phyloP scores from a whole-genome alignment of 768 basidiomycete species.

The Psilocybe sp. region DNA sequence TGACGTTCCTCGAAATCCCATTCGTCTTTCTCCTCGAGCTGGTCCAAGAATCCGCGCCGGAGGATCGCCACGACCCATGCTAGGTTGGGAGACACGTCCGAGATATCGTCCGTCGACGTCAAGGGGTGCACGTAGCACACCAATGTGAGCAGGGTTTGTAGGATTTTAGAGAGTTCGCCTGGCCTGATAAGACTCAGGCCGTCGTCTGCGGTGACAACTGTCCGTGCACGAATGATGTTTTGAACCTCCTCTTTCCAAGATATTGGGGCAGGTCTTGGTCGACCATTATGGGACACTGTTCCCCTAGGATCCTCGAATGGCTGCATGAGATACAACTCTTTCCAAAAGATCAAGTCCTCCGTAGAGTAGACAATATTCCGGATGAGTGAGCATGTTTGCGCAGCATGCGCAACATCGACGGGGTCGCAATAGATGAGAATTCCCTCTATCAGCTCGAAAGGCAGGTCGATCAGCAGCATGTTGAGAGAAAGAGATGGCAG shows the following conservation, averaged over 20 bases:
- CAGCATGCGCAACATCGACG: constrained; percentile 48
- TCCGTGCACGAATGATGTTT: constrained; percentile 51
- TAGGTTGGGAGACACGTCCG: constrained; percentile 46
- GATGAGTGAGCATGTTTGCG: constrained; percentile 46
- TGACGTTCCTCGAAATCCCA: constrained; percentile 36
- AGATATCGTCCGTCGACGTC: constrained; percentile 12
- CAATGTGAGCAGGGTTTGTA: constrained; percentile 53
- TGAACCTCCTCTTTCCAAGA: constrained; percentile 58
- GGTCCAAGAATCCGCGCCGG: constrained; percentile 43
- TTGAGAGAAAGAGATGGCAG: background rate
- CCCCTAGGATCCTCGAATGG: constrained; percentile 61
- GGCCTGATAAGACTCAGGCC: constrained; percentile 30
- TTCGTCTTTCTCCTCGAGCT: constrained; percentile 9
- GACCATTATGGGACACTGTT: constrained; percentile 38
- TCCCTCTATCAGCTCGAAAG: constrained; percentile 58
- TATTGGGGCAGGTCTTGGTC: constrained; percentile 26
- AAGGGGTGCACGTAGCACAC: constrained; percentile 39
- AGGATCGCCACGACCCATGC: constrained; percentile 48
- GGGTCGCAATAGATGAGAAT: constrained; percentile 60
- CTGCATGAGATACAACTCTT: constrained; percentile 58
- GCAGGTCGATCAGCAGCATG: constrained; percentile 37
- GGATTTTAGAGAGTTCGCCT: constrained; percentile 38
- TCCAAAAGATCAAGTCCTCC: constrained; percentile 55
- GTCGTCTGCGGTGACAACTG: constrained; percentile 30
- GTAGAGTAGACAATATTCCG: constrained; percentile 43